phyloP scores from a whole-genome alignment of 495 filamentous ascomycete species.

The Penicillium arizonense region DNA sequence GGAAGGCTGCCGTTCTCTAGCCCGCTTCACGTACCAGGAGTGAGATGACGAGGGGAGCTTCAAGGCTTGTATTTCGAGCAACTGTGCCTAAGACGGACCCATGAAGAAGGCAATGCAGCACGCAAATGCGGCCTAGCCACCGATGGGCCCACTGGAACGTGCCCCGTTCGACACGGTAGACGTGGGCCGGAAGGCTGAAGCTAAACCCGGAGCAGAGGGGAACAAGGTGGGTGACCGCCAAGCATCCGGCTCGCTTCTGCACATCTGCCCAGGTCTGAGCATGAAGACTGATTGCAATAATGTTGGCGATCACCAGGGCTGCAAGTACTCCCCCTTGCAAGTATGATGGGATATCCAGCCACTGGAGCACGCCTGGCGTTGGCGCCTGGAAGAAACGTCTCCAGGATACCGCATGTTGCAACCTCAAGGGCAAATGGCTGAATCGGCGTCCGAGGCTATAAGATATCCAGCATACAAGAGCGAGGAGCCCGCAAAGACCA shows the following conservation, averaged over 20 bases:
- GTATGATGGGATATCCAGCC: not conserved
- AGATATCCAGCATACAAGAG: not conserved
- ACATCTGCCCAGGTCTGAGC: not conserved
- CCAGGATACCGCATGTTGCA: not conserved
- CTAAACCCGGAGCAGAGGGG: conserved; percentile 4
- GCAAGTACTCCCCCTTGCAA: not conserved
- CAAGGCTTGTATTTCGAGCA: not conserved
- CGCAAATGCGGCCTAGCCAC: conserved; percentile 1
- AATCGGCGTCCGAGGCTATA: not conserved
- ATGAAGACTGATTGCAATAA: not conserved
- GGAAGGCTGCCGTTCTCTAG: not conserved
- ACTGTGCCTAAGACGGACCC: not conserved
- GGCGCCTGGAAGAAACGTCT: not conserved
- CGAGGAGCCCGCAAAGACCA: not conserved
- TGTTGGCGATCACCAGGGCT: conserved; percentile 1
- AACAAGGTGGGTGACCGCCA: conserved; percentile 5
- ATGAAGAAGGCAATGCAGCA: not conserved
- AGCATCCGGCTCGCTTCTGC: not conserved
- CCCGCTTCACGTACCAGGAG: not conserved
- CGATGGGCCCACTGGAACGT: conserved; percentile 1
- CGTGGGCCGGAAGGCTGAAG: not conserved
- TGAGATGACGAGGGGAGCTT: not conserved
- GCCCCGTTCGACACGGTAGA: not conserved
- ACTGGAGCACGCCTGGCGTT: no score
- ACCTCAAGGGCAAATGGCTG: not conserved